These are phyloP conservation scores for Kondoa subrosea DNA, from an alignment of 768 basidiomycete genomes.

Conservation along the genomic window DNA sequence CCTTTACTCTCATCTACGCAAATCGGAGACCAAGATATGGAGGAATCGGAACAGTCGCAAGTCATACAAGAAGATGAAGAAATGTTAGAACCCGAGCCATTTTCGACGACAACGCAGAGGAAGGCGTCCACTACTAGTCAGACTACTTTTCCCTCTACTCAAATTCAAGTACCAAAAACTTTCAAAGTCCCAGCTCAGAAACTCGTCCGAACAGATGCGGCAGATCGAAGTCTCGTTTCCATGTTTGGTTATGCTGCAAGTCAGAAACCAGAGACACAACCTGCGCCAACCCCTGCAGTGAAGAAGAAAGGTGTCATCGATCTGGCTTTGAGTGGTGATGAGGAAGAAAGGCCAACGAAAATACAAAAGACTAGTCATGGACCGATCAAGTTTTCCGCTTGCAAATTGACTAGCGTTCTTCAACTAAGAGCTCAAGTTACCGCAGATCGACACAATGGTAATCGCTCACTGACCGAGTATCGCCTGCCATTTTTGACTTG, in stretches of 20 bases:
- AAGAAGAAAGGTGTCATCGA: background rate
- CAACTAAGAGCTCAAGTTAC: slow-evolving; percentile 41
- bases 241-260: slow-evolving; percentile 49
- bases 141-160: background rate
- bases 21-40: background rate
- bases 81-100: background rate
- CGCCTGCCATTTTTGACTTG: background rate
- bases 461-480: no score
- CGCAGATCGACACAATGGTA: slow-evolving; percentile 49
- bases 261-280: background rate
- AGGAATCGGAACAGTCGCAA: background rate
- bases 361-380: background rate
- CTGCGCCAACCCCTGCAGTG: background rate
- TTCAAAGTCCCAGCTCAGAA: slow-evolving; percentile 46
- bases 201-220: slow-evolving; percentile 75
- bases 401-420: slow-evolving; percentile 56
- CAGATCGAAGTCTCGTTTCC: slow-evolving; percentile 80
- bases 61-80: slow-evolving; percentile 10
- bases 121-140: background rate
- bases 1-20: slow-evolving; percentile 35
- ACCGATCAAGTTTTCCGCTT: slow-evolving; percentile 53
- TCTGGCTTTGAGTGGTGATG: background rate
- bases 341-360: background rate
- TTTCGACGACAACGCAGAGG: slow-evolving; percentile 15
- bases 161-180: slow-evolving; percentile 14